phyloP scores from a whole-genome alignment of 352 stramenopile species.

The Phytopythium cucurbitacearum region DNA sequence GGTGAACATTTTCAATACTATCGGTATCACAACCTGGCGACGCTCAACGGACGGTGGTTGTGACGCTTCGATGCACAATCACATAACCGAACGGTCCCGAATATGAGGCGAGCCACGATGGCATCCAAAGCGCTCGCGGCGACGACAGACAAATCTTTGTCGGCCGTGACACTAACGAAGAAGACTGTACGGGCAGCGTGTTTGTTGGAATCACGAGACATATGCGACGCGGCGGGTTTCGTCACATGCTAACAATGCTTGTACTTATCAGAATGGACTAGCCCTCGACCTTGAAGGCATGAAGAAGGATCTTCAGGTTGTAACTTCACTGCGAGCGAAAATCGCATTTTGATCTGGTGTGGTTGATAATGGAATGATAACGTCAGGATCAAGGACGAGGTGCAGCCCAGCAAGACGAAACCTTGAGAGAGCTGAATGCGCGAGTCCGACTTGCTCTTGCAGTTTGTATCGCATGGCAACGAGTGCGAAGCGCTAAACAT shows the following conservation, averaged over 20 bases:
- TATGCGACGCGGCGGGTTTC: background rate
- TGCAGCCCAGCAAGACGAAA: slow-evolving; percentile 43
- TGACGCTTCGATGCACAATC: background rate
- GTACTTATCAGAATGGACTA: slow-evolving; percentile 29
- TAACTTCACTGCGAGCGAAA: no score
- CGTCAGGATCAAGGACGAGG: slow-evolving; percentile 38
- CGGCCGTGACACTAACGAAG: slow-evolving; percentile 49
- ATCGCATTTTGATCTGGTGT: background rate
- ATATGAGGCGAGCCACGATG: slow-evolving; percentile 29
- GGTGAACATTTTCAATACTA: no score
- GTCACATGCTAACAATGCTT: background rate
- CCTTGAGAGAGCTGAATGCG: slow-evolving; percentile 41
- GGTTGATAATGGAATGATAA: slow-evolving; percentile 3
- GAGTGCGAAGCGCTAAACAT: background rate
- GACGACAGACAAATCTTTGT: slow-evolving; percentile 50
- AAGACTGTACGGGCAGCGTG: slow-evolving; percentile 30
- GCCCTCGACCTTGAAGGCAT: slow-evolving; percentile 48
- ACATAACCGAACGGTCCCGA: background rate
- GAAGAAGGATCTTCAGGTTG: slow-evolving; percentile 50
- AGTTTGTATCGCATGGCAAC: background rate
- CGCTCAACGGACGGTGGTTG: no score
- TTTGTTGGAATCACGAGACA: background rate
- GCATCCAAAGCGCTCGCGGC: slow-evolving; percentile 41
- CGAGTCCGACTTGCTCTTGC: background rate
- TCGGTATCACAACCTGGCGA: no score